Percentiles rank a stretch among this genome's conserved stretches.
Conservation (phyloP, 495 filamentous ascomycete genomes). For the Neurospora hispaniola region DNA sequence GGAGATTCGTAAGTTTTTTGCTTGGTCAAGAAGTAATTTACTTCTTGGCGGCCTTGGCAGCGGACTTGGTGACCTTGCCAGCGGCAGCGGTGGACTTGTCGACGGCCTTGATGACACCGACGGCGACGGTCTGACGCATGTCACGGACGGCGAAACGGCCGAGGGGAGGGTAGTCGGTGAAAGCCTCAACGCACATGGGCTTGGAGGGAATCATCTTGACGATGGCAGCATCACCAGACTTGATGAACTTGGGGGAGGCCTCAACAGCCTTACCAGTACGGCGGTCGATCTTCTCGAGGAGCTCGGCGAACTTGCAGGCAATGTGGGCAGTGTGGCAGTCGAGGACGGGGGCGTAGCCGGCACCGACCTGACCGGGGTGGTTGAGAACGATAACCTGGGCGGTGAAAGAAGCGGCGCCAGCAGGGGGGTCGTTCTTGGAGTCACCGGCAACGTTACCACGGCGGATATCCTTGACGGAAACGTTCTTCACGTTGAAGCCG, state of each 20-base stretch:
- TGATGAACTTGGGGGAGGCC: constrained; percentile 91
- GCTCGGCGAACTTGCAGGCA: constrained; percentile 99
- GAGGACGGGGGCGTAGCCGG: constrained; percentile 95
- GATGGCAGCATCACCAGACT: constrained; percentile 99
- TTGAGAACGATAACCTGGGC: constrained; percentile 99
- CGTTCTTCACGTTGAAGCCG: constrained; percentile 99
- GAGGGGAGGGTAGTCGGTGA: constrained; percentile 98
- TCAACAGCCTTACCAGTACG: constrained; percentile 99
- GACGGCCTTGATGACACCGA: constrained; percentile 80
- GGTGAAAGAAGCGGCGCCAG: constrained; percentile 84
- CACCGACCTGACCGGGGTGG: constrained; percentile 98
- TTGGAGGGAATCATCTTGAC: constrained; percentile 99
- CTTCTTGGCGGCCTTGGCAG: constrained; percentile 59
- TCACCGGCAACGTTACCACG: constrained; percentile 99
- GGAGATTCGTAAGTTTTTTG: constrained; percentile 23
- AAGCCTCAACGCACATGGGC: constrained; percentile 99
- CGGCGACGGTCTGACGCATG: constrained; percentile 87
- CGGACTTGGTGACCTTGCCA: constrained; percentile 57
- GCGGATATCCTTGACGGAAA: constrained; percentile 99
- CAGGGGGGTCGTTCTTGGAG: constrained; percentile 98
- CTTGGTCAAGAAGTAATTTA: constrained; percentile 23
- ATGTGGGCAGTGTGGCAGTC: constrained; percentile 99
- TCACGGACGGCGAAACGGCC: constrained; percentile 98
- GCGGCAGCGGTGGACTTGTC: constrained; percentile 32
- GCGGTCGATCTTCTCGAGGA: constrained; percentile 99